These are phyloP conservation scores for Exophiala calicioides DNA, from an alignment of 2,329 filamentous ascomycete genomes.

Conservation along the genomic window DNA sequence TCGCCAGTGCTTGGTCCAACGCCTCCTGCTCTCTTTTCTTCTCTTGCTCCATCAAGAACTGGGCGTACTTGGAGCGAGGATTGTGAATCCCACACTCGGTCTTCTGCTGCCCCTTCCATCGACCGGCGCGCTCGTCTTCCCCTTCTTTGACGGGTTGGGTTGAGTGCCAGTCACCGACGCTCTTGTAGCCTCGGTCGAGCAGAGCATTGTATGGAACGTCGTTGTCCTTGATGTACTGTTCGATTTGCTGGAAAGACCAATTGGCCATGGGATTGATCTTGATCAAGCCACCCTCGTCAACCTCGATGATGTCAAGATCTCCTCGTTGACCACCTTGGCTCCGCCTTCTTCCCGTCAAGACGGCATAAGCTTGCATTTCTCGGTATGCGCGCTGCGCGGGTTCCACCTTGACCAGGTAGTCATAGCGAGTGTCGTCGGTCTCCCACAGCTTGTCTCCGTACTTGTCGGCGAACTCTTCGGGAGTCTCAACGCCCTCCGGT, in stretches of 20 bases:
- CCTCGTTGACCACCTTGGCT: slow-evolving; percentile 93
- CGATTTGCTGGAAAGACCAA: slow-evolving; percentile 89
- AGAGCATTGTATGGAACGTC: slow-evolving; percentile 91
- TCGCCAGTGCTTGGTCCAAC: slow-evolving; percentile 46
- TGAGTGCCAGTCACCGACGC: slow-evolving; percentile 96
- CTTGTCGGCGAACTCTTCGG: slow-evolving; percentile 74
- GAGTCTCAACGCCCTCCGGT: slow-evolving; percentile 72
- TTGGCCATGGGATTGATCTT: slow-evolving; percentile 97
- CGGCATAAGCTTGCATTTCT: slow-evolving; percentile 82
- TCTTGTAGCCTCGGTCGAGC: slow-evolving; percentile 94
- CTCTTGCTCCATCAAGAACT: slow-evolving; percentile 76
- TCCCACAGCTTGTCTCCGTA: slow-evolving; percentile 87
- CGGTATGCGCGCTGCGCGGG: slow-evolving; percentile 88
- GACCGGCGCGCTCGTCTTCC: slow-evolving; percentile 92
- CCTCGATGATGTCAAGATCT: slow-evolving; percentile 84
- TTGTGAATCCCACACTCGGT: slow-evolving; percentile 99
- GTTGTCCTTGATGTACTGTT: slow-evolving; percentile 81
- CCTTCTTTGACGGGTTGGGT: slow-evolving; percentile 85
- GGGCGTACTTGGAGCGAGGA: slow-evolving; percentile 88
- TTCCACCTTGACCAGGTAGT: slow-evolving; percentile 97
- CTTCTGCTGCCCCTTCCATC: slow-evolving; percentile 96
- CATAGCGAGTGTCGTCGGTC: slow-evolving; percentile 82
- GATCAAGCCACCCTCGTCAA: slow-evolving; percentile 87
- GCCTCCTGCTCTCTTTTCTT: slow-evolving; percentile 64
- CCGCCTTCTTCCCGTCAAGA: slow-evolving; percentile 86